phyloP scores from a whole-genome alignment of 179 eudicot species.

The Pouteria campechiana region DNA sequence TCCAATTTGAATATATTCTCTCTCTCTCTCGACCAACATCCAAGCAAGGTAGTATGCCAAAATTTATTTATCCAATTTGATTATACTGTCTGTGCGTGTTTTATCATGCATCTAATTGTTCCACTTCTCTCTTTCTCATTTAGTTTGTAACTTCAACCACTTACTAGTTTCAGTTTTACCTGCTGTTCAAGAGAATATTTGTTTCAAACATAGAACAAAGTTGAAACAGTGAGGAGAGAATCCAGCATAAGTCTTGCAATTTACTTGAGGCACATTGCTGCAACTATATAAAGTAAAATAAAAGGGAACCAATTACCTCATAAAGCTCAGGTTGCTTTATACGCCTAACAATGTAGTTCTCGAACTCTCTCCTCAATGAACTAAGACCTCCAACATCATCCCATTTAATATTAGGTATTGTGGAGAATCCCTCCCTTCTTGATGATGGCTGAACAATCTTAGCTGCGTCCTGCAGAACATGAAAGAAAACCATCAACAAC shows the following conservation, averaged over 20 bases:
- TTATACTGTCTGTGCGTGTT: no score
- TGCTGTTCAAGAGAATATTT: no score
- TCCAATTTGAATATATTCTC: no score
- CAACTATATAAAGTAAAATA: not conserved
- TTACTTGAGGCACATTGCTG: not conserved
- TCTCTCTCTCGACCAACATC: no score
- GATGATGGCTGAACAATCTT: slow-evolving; percentile 84
- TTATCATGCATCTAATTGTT: no score
- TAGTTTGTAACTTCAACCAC: no score
- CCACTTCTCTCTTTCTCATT: no score
- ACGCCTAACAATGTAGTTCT: slow-evolving; percentile 49
- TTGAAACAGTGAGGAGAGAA: not conserved
- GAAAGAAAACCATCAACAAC: no score
- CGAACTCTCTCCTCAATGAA: slow-evolving; percentile 53
- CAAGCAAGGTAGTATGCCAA: no score
- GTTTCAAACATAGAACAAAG: no score
- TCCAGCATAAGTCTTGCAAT: not conserved
- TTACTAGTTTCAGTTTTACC: no score
- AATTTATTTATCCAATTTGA: no score
- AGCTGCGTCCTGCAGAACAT: slow-evolving; percentile 51
- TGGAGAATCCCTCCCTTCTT: slow-evolving; percentile 87
- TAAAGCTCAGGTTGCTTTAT: slow-evolving; percentile 58
- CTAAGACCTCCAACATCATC: slow-evolving; percentile 87
- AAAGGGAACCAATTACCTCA: slow-evolving; percentile 30
- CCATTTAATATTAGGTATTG: slow-evolving; percentile 72